Percentiles rank a stretch among this genome's conserved stretches.
phyloP scores from a whole-genome alignment of 2,329 filamentous ascomycete species.

The Ophiostoma populinum region DNA sequence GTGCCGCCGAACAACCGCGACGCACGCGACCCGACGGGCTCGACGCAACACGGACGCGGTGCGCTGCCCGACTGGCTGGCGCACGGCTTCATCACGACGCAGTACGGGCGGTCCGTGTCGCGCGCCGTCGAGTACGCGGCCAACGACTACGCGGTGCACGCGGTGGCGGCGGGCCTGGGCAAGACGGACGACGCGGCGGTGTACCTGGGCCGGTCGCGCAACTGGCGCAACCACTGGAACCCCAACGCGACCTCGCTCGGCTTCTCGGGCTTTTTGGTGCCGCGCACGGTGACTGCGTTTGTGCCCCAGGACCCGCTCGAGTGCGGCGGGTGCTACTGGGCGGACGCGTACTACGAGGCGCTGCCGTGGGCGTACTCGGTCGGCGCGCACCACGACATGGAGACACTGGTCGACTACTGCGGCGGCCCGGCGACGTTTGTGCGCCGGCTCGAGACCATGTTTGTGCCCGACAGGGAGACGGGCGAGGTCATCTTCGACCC shows the following conservation, averaged over 20 bases:
- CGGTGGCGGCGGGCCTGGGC: slow-evolving; percentile 43
- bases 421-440: slow-evolving; percentile 34
- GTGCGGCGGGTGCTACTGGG: slow-evolving; percentile 62
- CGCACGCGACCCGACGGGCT: slow-evolving; percentile 37
- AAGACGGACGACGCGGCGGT: slow-evolving; percentile 28
- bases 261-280: slow-evolving; percentile 50
- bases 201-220: slow-evolving; percentile 45
- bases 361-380: slow-evolving; percentile 49
- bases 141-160: slow-evolving; percentile 52
- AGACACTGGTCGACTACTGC: slow-evolving; percentile 31
- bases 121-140: slow-evolving; percentile 43
- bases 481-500: slow-evolving; percentile 25
- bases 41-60: slow-evolving; percentile 49
- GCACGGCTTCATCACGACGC: slow-evolving; percentile 47
- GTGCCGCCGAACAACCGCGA: slow-evolving; percentile 42
- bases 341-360: slow-evolving; percentile 37
- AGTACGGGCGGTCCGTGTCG: slow-evolving; percentile 42
- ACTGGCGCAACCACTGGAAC: slow-evolving; percentile 62
- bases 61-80: slow-evolving; percentile 52
- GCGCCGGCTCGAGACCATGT: slow-evolving; percentile 41
- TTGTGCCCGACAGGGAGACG: slow-evolving; percentile 28
- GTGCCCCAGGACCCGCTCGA: no score
- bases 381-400: slow-evolving; percentile 50
- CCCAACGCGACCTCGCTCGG: slow-evolving; percentile 34
- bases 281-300: no score